Conservation (phyloP, 345 rosid genomes). For the Citrus inodora region DNA sequence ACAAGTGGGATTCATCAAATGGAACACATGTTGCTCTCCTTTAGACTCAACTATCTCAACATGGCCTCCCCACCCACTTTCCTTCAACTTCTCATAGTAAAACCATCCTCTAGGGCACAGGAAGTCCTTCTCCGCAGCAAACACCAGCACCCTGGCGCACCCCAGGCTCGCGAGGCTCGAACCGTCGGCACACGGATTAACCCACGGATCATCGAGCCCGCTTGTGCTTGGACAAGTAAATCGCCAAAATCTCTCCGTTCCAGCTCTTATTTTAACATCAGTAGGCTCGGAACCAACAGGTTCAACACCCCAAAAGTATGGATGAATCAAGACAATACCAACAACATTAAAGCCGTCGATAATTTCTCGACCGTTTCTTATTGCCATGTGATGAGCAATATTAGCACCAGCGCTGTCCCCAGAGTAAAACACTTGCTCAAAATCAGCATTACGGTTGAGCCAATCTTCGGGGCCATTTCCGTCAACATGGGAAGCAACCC, state of each 20-base stretch:
- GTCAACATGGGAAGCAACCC: too few species aligned
- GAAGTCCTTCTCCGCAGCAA: conserved; percentile 39
- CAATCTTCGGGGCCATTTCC: too few species aligned
- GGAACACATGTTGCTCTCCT: conserved; percentile 45
- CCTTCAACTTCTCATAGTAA: conserved; percentile 32
- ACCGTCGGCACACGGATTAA: conserved; percentile 36
- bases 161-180: conserved; percentile 28
- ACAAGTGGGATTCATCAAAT: conserved; percentile 23
- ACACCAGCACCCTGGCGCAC: conserved; percentile 36
- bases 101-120: conserved; percentile 34
- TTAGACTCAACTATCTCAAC: conserved; percentile 33
- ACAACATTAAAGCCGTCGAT: neutral
- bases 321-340: conserved; percentile 26
- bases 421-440: too few species aligned
- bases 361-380: neutral
- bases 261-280: neutral
- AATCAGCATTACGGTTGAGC: too few species aligned
- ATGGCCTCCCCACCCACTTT: conserved; percentile 43
- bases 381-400: too few species aligned
- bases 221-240: conserved; percentile 31
- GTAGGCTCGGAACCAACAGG: conserved; percentile 14
- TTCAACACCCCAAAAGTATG: conserved; percentile 30
- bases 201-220: conserved; percentile 44
- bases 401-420: too few species aligned
- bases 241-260: conserved; percentile 13